Base-by-base conservation (phyloP, 148 eudicot species). In the Amaranthus palmeri region DNA sequence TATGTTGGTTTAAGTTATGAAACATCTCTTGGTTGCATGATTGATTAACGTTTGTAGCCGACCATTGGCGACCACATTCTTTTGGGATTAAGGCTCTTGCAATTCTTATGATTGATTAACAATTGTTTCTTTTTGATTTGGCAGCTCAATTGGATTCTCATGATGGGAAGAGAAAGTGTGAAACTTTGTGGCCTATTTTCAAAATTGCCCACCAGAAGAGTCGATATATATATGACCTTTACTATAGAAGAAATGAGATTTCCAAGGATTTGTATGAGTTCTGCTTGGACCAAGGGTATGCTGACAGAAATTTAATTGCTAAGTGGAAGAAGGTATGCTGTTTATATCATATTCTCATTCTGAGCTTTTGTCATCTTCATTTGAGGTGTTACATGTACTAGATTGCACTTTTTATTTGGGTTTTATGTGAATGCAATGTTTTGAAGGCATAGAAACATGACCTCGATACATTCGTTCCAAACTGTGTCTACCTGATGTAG, bases 211-310 rank as follows among this genome's bases (percentile, higher is more conserved):
- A 83, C 65, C 81, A 83, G 72, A 83, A 77, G 73, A 83, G 81
- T 49, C 78, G 83, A 40, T 83, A 77, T 54, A 59, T 80, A 9
- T 83, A 60, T 43, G 86, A 80, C 47, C 72, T 83, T 64, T 83
- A 83, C 68, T 46, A 80, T 65, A 71, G 75, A 64, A 83, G 81
- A 73, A 68, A 63, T 56, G 86, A 83, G 61, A 80, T 83, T 61
- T 74, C 83, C 3, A 71, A 80, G 68, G 81, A 80, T 69, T 43
- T 83, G 45, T 83, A 83, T 71, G 86, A 82, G 51, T 82, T 82
- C 68, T 72, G 85, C 74, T 73, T 82, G 67, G 86, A 80, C 18
- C 86, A 83, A 71, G 83, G 86, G 41, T 77, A 83, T 74, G 83
- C 83, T 25, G 86, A 83, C 74, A 77, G 57, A 62, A 83, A 83